Evolutionary conservation across 768 basidiomycete species (phyloP), one percentile per base, ranked within the genome.

Genomic region (Boletus vermiculosoides): DNA sequence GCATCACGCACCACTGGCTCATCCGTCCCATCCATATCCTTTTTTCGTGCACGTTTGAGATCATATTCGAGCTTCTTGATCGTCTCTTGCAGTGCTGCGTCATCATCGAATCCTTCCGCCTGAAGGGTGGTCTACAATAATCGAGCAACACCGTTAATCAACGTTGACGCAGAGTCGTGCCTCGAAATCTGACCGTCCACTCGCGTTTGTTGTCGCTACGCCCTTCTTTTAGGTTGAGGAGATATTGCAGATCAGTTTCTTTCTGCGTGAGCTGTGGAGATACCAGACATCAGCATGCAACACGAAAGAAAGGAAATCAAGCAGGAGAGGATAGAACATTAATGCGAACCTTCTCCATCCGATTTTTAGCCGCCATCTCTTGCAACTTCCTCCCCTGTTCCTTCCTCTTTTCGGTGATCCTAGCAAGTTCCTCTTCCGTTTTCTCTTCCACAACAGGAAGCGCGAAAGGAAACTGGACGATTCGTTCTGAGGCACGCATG

Each of bases 311-410:
- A 30, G 11, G 15, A 15, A 15, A 23, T 33, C 40, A 9, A 15
- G 11, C 9, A 4, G 2, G 5, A 23, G 11, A 28, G 22, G n/a
- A n/a, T n/a, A n/a, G n/a, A n/a, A n/a, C n/a, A n/a, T n/a, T 1
- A 39, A 48, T 31, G 46, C 72, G 15, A 52, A 91, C 92, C 81
- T 96, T 98, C 63, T 98, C 95, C 65, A 82, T 75, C 28, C 96
- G 76, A 51, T 86, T 86, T 70, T 87, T 92, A 0, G 90, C 88
- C 28, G 94, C 92, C 63, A 95, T 82, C 71, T 98, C 95, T 72
- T 97, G 95, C 50, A 99, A 70, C 66, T 92, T 86, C 54, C 83
- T 80, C 0, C 93, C 94, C 65, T 94, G 90, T 71, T 98, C 95
- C 67, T 82, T 86, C 54, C 89, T 76, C 70, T 84, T 87, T 71